Base-by-base conservation (phyloP, 2,329 filamentous ascomycete species). In the Domatiomyces globalis region DNA sequence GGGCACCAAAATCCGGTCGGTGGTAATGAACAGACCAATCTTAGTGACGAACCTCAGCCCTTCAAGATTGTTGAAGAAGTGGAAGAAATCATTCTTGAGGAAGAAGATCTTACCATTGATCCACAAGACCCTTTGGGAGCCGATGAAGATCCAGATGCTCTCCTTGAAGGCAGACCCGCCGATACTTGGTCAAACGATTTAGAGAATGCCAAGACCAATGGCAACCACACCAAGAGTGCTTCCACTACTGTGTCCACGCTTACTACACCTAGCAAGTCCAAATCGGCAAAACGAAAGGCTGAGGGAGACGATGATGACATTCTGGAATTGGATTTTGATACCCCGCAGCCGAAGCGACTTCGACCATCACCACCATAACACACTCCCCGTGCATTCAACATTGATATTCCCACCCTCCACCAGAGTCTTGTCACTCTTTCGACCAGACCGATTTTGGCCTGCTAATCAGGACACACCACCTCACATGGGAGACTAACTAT, bases 291-390 rank as follows among this genome's bases (percentile, higher is more conserved):
- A 50, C 58, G 59, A 44, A 61, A 61, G 42, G 54, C 50, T 20
- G 33, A 39, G 15, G 53, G 50, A 18, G 56, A 58, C 18, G 59
- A 58, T 15, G 56, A 61, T 43, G 59, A 61, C 36, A 29, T 58
- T 42, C 36, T 53, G 20, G 49, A 53, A 12, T 49, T 61, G 5
- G 56, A 58, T 25, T 43, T 57, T 18, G 54, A 57, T 36, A 60
- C 56, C 3, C 59, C 59, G 9, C 54, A 59, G 9, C 49, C 56
- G n/a, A 61, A 61, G 46, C 54, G 58, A 29, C 54, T 48, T 27
- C 53, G 57, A 22, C 53, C 57, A 22, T 59, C 57, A 10, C 33
- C 33, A 5, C 33, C 12, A 12, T 39, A 39, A 10, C 29, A 33
- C 22, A 25, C 6, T 6, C 3, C 22, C 22, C 22, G 22, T 25